Evolutionary conservation across 208 protist species (phyloP), one percentile per base, ranked within the genome.

Genomic region (Leishmania gerbilli): DNA sequence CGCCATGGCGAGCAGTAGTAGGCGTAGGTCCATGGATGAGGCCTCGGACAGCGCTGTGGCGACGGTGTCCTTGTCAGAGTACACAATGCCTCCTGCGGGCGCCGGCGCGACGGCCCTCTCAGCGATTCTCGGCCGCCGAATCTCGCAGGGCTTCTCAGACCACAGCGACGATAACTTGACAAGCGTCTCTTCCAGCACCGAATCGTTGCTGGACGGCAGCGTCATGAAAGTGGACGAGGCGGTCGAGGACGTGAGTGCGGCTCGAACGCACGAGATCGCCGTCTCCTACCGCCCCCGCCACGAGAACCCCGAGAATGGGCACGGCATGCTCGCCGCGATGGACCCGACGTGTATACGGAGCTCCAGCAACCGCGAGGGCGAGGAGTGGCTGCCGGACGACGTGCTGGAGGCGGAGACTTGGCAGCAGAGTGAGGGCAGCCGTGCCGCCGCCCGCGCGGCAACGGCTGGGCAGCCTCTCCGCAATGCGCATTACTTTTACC

Each of bases 401-500:
- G 68, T 56, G 24, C 34, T 71, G 67, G 67, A 47, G 21, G 67
- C 67, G 40, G 40, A n/a, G 67, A n/a, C 67, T 42, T 47, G 67
- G 67, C 67, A 71, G 21, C 67, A 42, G 37, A 45, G 67, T 71
- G 40, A 42, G 40, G 40, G 37, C 67, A 71, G 67, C 67, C 21
- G 40, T 21, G 1, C 67, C 4, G 40, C 31, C 40, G 17, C 64
- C 9, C 27, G 24, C 69, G 4, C 13, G 27, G 21, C 69, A 37
- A 51, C 71, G 2, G 49, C 45, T 60, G 40, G n/a, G 31, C 74
- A 71, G 9, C 67, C 74, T 37, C 40, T 76, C 11, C 62, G 68
- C 77, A 69, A 60, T 34, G 76, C 88, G 17, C 84, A 96, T 21
- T 79, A 87, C 56, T 92, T 92, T 79, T 92, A 98, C 79, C 88